Evolutionary conservation across 129 eudicot genomes (phyloP), one percentile per base, ranked within the genome.

Genomic region (Logfia minima): DNA sequence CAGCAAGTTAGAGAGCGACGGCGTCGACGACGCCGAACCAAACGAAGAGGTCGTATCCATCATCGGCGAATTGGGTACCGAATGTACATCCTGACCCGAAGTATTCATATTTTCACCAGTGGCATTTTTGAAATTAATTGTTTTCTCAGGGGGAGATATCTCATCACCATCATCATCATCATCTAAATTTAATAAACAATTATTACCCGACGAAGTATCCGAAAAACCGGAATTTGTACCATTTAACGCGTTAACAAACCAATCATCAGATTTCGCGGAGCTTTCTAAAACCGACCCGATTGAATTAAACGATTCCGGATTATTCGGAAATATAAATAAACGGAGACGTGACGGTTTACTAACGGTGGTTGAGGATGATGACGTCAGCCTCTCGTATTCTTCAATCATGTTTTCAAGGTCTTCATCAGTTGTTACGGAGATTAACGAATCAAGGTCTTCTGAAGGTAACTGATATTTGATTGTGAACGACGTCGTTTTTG

Each of bases 351-450:
- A 79, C 8, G 82, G 39, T 43, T 62, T 70, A 19, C 32, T 29
- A 19, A 8, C 35, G 29, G 60, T 21, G 61, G 61, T 61, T 26
- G 24, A 21, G 3, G 68, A 14, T 14, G 70, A 72, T 4, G 82
- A 61, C 4, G 64, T 60, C 37, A 79, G 41, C 23, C 83, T 65
- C 31, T 92, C 97, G 77, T 84, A 87, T 60, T 92, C 97, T 17
- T 92, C 96, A 53, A 92, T 74, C 97, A 92, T 89, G 79, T 92
- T 92, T 31, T 87, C 96, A 8, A 92, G 79, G 72, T 92, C 97
- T 64, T 92, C 97, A 51, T 92, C 96, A 18, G 86, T 84, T 4
- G 90, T 69, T 3, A 92, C 87, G 9, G 97, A 85, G 75, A 92
- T 89, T 17, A 92, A 72, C 5, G 97, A 92, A 68, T 92, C 97